A percentile compares a stretch with the other conserved stretches of the same genome.
Conservation (phyloP, 495 filamentous ascomycete species). For the Xylona heveae region DNA sequence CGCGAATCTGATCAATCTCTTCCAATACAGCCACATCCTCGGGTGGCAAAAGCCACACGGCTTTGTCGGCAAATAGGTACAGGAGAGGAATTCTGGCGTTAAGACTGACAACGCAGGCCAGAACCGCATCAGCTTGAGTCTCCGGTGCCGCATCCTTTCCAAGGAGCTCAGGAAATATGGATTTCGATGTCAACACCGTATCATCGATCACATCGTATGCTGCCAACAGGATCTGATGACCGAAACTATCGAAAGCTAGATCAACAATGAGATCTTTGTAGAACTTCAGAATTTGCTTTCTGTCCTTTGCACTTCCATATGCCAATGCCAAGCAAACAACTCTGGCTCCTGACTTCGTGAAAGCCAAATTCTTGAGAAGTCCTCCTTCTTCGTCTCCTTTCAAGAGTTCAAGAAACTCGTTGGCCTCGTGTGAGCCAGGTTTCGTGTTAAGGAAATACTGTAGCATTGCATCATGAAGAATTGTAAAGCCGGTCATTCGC, state of each 20-base stretch:
- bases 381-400: conserved; percentile 81
- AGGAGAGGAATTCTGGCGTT: conserved; percentile 58
- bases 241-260: conserved; percentile 60
- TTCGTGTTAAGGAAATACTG: conserved; percentile 77
- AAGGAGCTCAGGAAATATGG: conserved; percentile 64
- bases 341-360: conserved; percentile 71
- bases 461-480: conserved; percentile 93
- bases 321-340: conserved; percentile 66
- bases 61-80: conserved; percentile 60
- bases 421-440: conserved; percentile 52
- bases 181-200: conserved; percentile 67
- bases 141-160: conserved; percentile 31
- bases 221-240: conserved; percentile 59
- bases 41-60: conserved; percentile 46
- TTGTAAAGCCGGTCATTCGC: conserved; percentile 83
- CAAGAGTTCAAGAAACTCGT: conserved; percentile 72
- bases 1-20: conserved; percentile 54
- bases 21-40: conserved; percentile 40
- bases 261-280: conserved; percentile 70
- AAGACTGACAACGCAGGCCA: conserved; percentile 39
- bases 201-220: conserved; percentile 87
- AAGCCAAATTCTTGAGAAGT: conserved; percentile 81
- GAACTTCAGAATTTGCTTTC: conserved; percentile 65
- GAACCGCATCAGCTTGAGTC: conserved; percentile 38
- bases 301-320: conserved; percentile 72